Percentiles rank a stretch among this genome's conserved stretches.
Evolutionary conservation across 2,329 filamentous ascomycete species (phyloP).

Genomic region (Botrytis galanthina): DNA sequence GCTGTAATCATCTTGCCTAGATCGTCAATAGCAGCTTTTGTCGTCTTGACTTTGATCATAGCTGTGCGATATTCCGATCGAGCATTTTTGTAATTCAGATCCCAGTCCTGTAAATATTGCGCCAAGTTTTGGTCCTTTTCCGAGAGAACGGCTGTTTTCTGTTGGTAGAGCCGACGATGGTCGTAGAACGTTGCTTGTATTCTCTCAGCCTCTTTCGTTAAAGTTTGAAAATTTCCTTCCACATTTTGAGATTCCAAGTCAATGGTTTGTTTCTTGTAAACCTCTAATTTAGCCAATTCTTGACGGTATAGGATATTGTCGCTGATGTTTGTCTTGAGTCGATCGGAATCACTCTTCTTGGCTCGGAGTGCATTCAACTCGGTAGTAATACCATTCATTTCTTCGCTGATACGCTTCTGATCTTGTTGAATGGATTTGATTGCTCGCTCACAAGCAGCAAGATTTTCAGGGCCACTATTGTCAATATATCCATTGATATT

Average conservation of each 20-base stretch:
- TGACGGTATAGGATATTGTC: conserved; percentile 88
- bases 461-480: conserved; percentile 68
- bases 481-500: conserved; percentile 80
- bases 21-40: conserved; percentile 89
- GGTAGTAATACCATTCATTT: conserved; percentile 64
- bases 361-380: conserved; percentile 76
- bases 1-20: conserved; percentile 78
- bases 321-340: conserved; percentile 79
- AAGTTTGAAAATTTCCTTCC: conserved; percentile 74
- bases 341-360: conserved; percentile 74
- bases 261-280: conserved; percentile 66
- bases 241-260: conserved; percentile 77
- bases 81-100: conserved; percentile 83
- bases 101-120: conserved; percentile 73
- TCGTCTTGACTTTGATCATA: conserved; percentile 87
- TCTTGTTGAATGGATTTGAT: conserved; percentile 66
- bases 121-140: conserved; percentile 74
- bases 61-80: conserved; percentile 77
- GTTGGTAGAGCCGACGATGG: conserved; percentile 73
- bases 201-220: conserved; percentile 64
- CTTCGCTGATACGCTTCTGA: conserved; percentile 63
- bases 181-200: conserved; percentile 67
- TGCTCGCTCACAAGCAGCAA: conserved; percentile 67
- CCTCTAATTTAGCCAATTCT: conserved; percentile 65
- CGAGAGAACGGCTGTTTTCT: conserved; percentile 41